Evolutionary conservation across 2,329 filamentous ascomycete genomes (phyloP).

Genomic region (Trichophyton rubrum): DNA sequence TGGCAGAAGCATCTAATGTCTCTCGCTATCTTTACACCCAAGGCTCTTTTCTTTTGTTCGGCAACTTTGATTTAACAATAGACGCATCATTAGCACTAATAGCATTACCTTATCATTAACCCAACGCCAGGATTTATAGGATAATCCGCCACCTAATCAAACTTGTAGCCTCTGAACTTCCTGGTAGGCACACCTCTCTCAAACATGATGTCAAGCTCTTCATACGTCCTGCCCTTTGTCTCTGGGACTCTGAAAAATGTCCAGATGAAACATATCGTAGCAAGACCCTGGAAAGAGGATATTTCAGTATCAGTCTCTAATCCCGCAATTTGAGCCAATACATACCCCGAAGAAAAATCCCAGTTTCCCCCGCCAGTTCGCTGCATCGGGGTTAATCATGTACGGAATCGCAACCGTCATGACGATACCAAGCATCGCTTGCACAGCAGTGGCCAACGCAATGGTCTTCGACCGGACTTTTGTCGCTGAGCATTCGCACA

Average conservation of each 20-base stretch:
- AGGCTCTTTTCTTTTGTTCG: neutral
- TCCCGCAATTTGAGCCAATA: neutral
- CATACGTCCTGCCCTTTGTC: conserved; percentile 14
- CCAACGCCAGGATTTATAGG: neutral
- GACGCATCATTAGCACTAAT: neutral
- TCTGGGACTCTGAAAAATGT: conserved; percentile 18
- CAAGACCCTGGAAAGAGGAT: conserved; percentile 8
- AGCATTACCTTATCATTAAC: neutral
- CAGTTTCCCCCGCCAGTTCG: conserved; percentile 23
- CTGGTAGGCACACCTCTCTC: conserved; percentile 28
- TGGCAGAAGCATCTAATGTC: neutral
- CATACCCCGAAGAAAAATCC: conserved; percentile 25
- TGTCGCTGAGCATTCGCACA: conserved; percentile 37
- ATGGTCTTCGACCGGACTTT: conserved; percentile 36
- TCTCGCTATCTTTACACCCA: neutral
- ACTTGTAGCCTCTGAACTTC: conserved; percentile 22
- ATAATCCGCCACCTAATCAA: neutral
- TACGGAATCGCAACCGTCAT: conserved; percentile 32
- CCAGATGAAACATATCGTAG: conserved; percentile 13
- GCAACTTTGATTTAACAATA: neutral
- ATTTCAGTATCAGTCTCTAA: neutral
- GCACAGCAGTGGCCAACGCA: conserved; percentile 28
- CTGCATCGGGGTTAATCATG: conserved; percentile 29
- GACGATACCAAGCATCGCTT: conserved; percentile 29
- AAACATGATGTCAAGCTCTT: conserved; percentile 30